These are phyloP conservation scores for Lentinula novae-zelandiae DNA, from an alignment of 1,284 basidiomycete species.

Conservation along the genomic window DNA sequence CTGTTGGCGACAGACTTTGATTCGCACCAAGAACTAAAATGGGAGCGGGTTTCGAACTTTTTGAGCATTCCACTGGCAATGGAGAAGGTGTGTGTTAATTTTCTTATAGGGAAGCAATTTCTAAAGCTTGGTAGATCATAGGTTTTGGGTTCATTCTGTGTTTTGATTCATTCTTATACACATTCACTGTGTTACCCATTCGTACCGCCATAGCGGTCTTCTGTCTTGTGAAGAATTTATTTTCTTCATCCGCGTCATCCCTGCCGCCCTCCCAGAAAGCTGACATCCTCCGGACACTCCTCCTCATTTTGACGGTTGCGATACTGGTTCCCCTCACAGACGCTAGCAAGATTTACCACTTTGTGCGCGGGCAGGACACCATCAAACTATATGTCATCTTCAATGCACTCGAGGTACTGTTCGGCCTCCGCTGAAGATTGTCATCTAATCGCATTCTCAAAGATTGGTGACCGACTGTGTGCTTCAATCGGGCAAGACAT, in stretches of 20 bases:
- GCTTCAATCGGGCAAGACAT: constrained; percentile 98
- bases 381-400: constrained; percentile 99
- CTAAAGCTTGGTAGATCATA: constrained; percentile 61
- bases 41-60: constrained; percentile 98
- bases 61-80: constrained; percentile 89
- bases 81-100: constrained; percentile 69
- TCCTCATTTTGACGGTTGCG: constrained; percentile 75
- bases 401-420: constrained; percentile 87
- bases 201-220: constrained; percentile 72
- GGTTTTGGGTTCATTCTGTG: constrained; percentile 92
- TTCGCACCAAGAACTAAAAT: constrained; percentile 89
- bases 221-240: constrained; percentile 51
- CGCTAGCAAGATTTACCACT: constrained; percentile 98
- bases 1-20: constrained; percentile 89
- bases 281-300: constrained; percentile 78
- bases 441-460: constrained; percentile 4
- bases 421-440: constrained; percentile 3
- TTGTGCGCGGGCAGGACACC: constrained; percentile 97
- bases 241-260: constrained; percentile 46
- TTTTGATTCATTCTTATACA: constrained; percentile 96
- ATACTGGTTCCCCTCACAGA: constrained; percentile 86
- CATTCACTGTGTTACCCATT: constrained; percentile 96
- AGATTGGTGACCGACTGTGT: constrained; percentile 96
- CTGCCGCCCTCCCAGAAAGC: constrained; percentile 89
- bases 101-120: neutral